Base-by-base conservation (phyloP, 139 green algal genomes). In the Yamagishiella unicocca region DNA sequence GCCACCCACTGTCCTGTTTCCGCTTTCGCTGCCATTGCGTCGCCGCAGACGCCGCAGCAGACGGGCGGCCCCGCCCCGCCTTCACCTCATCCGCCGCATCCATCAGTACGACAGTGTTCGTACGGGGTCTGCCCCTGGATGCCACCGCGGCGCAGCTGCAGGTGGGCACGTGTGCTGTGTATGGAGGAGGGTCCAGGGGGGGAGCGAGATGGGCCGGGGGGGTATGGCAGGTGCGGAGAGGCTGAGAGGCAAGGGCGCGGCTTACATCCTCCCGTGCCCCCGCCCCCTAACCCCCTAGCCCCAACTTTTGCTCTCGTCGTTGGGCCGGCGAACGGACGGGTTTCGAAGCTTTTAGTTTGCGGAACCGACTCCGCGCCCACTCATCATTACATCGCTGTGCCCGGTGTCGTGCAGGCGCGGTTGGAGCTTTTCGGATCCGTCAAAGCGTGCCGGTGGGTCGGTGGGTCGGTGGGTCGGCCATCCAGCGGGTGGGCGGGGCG, bases 61-160 rank as follows among this genome's bases (percentile, higher is more conserved):
- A 73, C 55, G 77, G 22, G 4, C 77, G 55, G 40, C 77, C 35
- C 27, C 55, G 38, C 55, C 22, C 55, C 29, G 64, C n/a, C 25
- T 37, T 29, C 1, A 8, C 14, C 64, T 27, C 42, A 33, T 5
- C 38, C 45, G 55, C 78, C 31, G 80, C 70, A 35, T 85, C 50
- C 68, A 55, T 92, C 6, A 27, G 27, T 37, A 62, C 61, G 40
- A 97, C 96, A 0, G 94, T 98, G 62, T 98, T 98, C 93, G 92
- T 98, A 68, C 90, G 96, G 0, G 90, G 91, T 1, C 82, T 98
- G 64, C 89, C 95, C 2, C 66, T 95, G 78, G 95, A 97, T 82
- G 87, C 87, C 2, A 94, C 81, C 0, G 53, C 62, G 19, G 84
- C 84, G 73, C 81, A 87, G 66, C 78, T 87, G 24, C 87, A 89